Evolutionary conservation across 192 early-diverging fungal species (phyloP), one percentile per base, ranked within the genome.

Genomic region (Backusella circina): DNA sequence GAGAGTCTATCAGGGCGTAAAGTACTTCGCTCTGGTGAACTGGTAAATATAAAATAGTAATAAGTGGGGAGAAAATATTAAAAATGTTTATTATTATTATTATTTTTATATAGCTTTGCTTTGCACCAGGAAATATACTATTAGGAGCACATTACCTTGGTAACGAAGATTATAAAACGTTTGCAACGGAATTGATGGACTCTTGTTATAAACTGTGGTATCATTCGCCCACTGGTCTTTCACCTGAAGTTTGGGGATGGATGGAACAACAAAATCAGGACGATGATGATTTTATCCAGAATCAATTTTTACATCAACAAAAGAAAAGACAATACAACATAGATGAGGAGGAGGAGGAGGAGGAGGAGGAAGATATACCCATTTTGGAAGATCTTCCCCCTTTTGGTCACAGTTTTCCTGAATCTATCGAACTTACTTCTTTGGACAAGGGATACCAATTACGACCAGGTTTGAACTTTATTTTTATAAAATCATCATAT

Each of bases 51-150:
- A 47, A n/a, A n/a, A 16, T 18, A 47, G 5, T 35, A 35, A 35
- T 35, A 47, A 47, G 16, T 47, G 44, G 26, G 51, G 51, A 57
- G 51, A 57, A 23, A 26, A 57, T 57, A 57, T 57, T 26, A 16
- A 23, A 32, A 30, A 47, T 15, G 0, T 41, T 41, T 41, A 37
- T 41, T 41, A 47, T 21, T 16, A 47, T 47, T 47, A 18, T 47
- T 47, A 6, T 47, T 12, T 18, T 13, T n/a, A 4, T 73, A 28
- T 76, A 89, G 88, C 50, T 83, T 9, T 90, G 89, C 72, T 90
- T 88, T 72, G 74, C 85, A 9, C 81, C 80, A 12, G 89, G 88
- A 28, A 87, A 84, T 37, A 36, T 90, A 2, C 77, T 85, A 1
- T 77, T 89, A 50, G 86, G 88, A 2, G 78, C 80, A 28, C 81